Evolutionary conservation across 2,329 filamentous ascomycete genomes (phyloP), one percentile per base, ranked within the genome.

Genomic region (Chaetomium sp.): DNA sequence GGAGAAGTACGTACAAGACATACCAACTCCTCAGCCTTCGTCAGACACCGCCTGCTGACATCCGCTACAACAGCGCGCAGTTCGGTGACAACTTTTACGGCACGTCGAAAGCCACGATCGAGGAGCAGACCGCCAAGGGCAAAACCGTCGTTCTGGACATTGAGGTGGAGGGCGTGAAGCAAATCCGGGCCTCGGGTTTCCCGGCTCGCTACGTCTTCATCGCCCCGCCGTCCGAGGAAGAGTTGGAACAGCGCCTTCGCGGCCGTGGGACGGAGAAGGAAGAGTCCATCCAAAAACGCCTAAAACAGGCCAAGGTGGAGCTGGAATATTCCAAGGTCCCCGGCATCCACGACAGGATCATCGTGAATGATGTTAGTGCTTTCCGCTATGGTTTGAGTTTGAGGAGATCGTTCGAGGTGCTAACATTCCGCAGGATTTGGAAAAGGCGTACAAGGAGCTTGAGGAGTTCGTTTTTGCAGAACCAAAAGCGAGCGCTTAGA

Each of bases 151-250:
- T 97, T 56, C 81, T 97, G 70, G 94, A 98, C 76, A 98, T 97
- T 75, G 94, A 97, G 83, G 97, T 97, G 92, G 93, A 97, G 86
- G 93, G 93, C 66, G 93, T 97, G 65, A 97, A 97, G 81, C 93
- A 97, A 79, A 91, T 97, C 73, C 92, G 93, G 77, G 84, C 85
- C 67, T 90, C 89, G 57, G 83, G 83, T 70, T 85, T 93, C 68
- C 84, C 88, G 63, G 91, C 92, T 8, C 87, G 91, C 62, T 97
- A 92, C 79, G 79, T 96, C 70, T 97, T 97, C 78, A 85, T 97
- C 67, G 86, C 90, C 42, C 93, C 93, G 13, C 94, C 93, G 0
- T 90, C 85, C 4, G 79, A 90, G 70, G 87, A 90, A 72, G 83
- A 87, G 57, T 82, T 97, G 45, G 93, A 96, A 80, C 76, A 84